These are phyloP conservation scores for Neolecta irregularis DNA, from an alignment of 1,139 yeast genomes.

Conservation along the genomic window DNA sequence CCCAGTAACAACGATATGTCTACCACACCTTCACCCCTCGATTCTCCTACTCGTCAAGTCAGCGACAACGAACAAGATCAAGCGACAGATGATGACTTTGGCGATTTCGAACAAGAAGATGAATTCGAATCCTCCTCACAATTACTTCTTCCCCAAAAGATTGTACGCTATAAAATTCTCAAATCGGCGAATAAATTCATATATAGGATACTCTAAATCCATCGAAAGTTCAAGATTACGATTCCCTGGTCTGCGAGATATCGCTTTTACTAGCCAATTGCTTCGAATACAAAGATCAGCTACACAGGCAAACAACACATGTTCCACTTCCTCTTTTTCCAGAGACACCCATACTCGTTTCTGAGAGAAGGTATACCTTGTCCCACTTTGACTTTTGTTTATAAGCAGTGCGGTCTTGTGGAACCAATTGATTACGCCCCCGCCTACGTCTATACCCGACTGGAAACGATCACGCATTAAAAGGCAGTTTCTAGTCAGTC, in stretches of 20 bases:
- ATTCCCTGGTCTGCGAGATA: constrained; percentile 1
- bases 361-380: constrained; percentile 7
- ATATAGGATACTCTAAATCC: background rate
- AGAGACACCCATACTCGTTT: constrained; percentile 2
- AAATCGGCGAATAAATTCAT: background rate
- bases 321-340: background rate
- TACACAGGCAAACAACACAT: background rate
- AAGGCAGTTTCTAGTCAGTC: constrained; percentile 38
- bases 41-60: too few species aligned
- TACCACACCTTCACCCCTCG: too few species aligned
- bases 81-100: constrained; percentile 13
- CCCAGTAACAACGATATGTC: too few species aligned
- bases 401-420: constrained; percentile 15
- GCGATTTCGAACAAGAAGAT: constrained; percentile 11
- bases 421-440: constrained; percentile 29
- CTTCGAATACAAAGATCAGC: background rate
- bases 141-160: constrained; percentile 1
- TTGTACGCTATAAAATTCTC: background rate
- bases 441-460: constrained; percentile 37
- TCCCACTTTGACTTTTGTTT: constrained; percentile 7
- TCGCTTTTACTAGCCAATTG: background rate
- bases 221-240: background rate
- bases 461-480: constrained; percentile 48
- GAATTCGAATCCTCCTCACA: background rate
- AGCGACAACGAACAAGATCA: too few species aligned